Evolutionary conservation across 164 flowering plant genomes (phyloP), one percentile per base, ranked within the genome.

Genomic region (Cinnamomum micranthum): DNA sequence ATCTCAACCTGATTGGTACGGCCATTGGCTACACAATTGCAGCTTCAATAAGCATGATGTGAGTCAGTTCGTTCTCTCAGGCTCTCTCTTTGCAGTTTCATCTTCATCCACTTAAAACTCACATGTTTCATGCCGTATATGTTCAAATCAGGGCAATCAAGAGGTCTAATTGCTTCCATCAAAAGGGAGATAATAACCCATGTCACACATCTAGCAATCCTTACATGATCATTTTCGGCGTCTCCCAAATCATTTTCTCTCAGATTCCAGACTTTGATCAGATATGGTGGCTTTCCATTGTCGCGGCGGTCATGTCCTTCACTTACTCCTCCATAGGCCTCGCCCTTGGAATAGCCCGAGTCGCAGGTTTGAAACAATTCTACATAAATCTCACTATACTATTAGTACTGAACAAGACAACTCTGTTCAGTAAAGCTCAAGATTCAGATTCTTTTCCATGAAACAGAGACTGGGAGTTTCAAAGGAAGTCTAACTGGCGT

Each of bases 21-120:
- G 91, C 89, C 5, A 86, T 91, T 72, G 95, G 91, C 1, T 91
- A 91, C 75, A 91, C 95, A 5, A 89, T 91, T 50, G 91, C 92
- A 3, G 80, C 95, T 41, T 86, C 95, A 12, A 85, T 89, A 65
- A 91, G 95, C 81, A 86, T 91, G 92, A 82, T 83, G 94, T 90
- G 73, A 87, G 89, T 67, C 59, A 20, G 11, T 13, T 71, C 60
- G 10, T 17, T 20, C 41, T 19, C 23, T 28, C 66, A 20, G 35
- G 31, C 24, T 27, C 17, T 25, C 7, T 24, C 19, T 72, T 6
- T 22, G 14, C 2, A 47, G 60, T 17, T 67, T 28, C 41, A 4
- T 20, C 19, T 27, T 15, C 22, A 6, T 67, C n/a, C 14, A 17
- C 17, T 22, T 23, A 20, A 52, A n/a, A 50, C 35, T 50, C 47